Percentiles rank a stretch among this genome's conserved stretches.
These are phyloP conservation scores for Botrytis byssoidea DNA, from an alignment of 2,329 filamentous ascomycete genomes.

Conservation along the genomic window DNA sequence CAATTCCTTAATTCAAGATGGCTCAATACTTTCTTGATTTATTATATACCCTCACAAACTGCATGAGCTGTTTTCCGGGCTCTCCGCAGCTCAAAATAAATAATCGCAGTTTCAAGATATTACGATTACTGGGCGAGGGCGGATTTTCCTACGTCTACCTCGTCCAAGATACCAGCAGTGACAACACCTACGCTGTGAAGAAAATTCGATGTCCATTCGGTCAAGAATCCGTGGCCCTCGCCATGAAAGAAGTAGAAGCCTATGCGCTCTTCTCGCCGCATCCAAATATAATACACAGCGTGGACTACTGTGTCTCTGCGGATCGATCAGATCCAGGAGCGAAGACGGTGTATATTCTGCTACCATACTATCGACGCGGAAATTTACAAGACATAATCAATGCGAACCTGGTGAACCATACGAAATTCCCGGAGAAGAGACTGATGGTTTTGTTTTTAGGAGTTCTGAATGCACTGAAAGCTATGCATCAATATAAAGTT, in stretches of 20 bases:
- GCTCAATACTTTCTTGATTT: constrained; percentile 84
- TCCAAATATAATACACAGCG: constrained; percentile 79
- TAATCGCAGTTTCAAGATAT: constrained; percentile 89
- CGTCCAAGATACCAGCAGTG: constrained; percentile 83
- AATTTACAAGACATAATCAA: constrained; percentile 99
- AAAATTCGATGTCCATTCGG: constrained; percentile 99
- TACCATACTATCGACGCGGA: constrained; percentile 92
- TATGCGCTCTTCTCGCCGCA: constrained; percentile 85
- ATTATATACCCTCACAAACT: constrained; percentile 88
- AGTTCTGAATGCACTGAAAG: constrained; percentile 81
- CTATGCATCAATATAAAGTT: constrained; percentile 88
- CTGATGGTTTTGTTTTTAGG: constrained; percentile 90
- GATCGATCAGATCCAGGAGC: constrained; percentile 66
- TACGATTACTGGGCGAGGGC: constrained; percentile 91
- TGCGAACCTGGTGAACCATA: constrained; percentile 94
- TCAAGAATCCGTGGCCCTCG: constrained; percentile 90
- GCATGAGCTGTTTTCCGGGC: constrained; percentile 93
- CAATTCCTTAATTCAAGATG: constrained; percentile 49
- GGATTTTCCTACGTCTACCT: constrained; percentile 99
- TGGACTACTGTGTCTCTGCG: constrained; percentile 78
- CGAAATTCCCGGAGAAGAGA: constrained; percentile 80
- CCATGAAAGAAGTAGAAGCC: constrained; percentile 95
- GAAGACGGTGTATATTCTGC: constrained; percentile 94
- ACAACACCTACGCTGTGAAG: constrained; percentile 89
- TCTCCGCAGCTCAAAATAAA: constrained; percentile 96